Percentiles rank a stretch among this genome's conserved stretches.
phyloP scores from a whole-genome alignment of 2,329 filamentous ascomycete species.

The Penicillium capsulatum region DNA sequence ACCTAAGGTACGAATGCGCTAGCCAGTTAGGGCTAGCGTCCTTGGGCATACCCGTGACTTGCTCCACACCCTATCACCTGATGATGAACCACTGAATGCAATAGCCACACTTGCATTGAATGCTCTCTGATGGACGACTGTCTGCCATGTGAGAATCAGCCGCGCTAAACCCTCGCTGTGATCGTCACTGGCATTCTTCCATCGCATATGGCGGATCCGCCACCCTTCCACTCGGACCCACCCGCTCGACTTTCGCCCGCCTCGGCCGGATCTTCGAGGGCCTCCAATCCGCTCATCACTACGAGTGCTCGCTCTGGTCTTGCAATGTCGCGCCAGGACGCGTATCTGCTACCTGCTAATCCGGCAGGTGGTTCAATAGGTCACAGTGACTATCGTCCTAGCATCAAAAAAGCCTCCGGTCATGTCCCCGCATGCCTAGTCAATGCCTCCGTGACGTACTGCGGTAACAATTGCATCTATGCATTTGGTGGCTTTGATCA shows the following conservation, averaged over 20 bases:
- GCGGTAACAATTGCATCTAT: constrained; percentile 94
- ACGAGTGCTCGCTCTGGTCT: constrained; percentile 34
- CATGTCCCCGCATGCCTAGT: constrained; percentile 89
- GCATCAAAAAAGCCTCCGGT: constrained; percentile 72
- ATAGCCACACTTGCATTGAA: too few species aligned
- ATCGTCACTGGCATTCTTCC: too few species aligned
- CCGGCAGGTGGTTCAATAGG: constrained; percentile 63
- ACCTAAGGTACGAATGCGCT: constrained; percentile 31
- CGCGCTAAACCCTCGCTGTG: too few species aligned
- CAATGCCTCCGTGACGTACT: constrained; percentile 98
- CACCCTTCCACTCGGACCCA: constrained; percentile 36
- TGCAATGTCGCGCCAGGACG: constrained; percentile 56
- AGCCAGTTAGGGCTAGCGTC: constrained; percentile 40
- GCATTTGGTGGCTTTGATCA: constrained; percentile 98
- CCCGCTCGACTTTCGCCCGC: constrained; percentile 23
- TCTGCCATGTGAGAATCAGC: too few species aligned
- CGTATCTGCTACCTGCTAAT: constrained; percentile 87
- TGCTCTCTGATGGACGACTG: too few species aligned
- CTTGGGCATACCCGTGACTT: constrained; percentile 41
- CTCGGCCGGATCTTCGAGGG: constrained; percentile 28
- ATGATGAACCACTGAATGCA: too few species aligned
- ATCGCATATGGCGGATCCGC: too few species aligned
- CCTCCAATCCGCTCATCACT: constrained; percentile 24
- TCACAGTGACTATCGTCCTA: constrained; percentile 73
- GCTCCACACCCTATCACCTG: too few species aligned